Evolutionary conservation across 768 basidiomycete genomes (phyloP), one percentile per base, ranked within the genome.

Genomic region (Calocybe indica): DNA sequence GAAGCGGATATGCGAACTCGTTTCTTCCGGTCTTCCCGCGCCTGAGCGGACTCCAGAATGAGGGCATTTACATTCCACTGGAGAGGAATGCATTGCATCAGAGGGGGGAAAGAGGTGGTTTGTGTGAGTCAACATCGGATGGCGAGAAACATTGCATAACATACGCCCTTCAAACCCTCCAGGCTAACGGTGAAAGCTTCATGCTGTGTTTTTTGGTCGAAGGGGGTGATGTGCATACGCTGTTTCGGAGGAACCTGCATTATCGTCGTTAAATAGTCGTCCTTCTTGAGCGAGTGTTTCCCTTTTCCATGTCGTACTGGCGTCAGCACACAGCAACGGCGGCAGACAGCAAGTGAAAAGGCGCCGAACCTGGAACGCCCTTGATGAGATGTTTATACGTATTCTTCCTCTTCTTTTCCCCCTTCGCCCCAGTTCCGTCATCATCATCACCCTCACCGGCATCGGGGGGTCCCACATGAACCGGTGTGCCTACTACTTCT

Each of bases 261-360:
- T 53, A 79, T 79, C 1, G 67, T 79, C 35, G 72, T 73, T 43
- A 90, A 64, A 62, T 79, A 87, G 50, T 84, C 80, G 55, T 90
- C 87, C 62, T 84, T 90, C 70, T 86, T 88, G 73, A 78, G 72
- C 29, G 86, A 85, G 53, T 89, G 87, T 62, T 88, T 89, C 50
- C 87, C 83, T 84, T 81, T 84, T 54, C 29, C 33, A 33, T 41
- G 43, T 14, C 45, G 46, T 33, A 37, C 13, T 48, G 48, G 37
- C 43, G 41, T 47, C 47, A 48, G 42, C 13, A 45, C 30, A 52
- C 31, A 52, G 44, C 48, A 42, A 44, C 50, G 43, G 43, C 12
- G 15, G 29, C 38, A 37, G 50, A 43, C 10, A 8, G 36, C 14
- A 40, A 40, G 40, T 29, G 35, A 41, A 41, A 45, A 33, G 47